A percentile compares a stretch with the other conserved stretches of the same genome.
Evolutionary conservation across 2,329 filamentous ascomycete species (phyloP).

Genomic region (Aureobasidium sp.): DNA sequence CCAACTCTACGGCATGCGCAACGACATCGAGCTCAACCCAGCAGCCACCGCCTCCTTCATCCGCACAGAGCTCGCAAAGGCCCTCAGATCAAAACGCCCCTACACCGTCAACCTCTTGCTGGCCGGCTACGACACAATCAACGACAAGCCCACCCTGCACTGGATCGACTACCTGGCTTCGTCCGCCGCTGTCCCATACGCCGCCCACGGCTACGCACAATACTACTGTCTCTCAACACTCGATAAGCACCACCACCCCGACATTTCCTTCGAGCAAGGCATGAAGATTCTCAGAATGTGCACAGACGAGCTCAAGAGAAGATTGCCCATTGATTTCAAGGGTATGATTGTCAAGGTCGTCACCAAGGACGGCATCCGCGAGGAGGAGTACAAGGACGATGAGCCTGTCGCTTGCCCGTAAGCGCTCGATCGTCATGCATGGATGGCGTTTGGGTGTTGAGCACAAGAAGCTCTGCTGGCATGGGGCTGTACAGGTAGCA

Average conservation of each 20-base stretch:
- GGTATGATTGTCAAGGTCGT: constrained; percentile 82
- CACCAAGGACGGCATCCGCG: constrained; percentile 84
- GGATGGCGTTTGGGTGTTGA: constrained; percentile 11
- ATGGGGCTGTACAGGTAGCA: constrained; percentile 11
- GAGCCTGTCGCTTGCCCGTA: constrained; percentile 14
- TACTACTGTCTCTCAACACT: constrained; percentile 98
- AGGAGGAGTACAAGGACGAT: constrained; percentile 72
- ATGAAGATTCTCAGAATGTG: constrained; percentile 91
- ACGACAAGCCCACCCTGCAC: constrained; percentile 82
- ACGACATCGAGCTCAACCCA: constrained; percentile 84
- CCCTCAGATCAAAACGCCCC: constrained; percentile 81
- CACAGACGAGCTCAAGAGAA: constrained; percentile 91
- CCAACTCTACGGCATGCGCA: constrained; percentile 97
- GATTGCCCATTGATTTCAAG: constrained; percentile 98
- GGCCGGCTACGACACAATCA: constrained; percentile 87
- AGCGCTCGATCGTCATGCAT: constrained; percentile 2
- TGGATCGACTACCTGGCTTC: constrained; percentile 97
- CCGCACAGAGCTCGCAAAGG: constrained; percentile 82
- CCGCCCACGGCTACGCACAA: constrained; percentile 97
- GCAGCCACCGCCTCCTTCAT: constrained; percentile 88
- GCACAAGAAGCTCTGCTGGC: constrained; percentile 3
- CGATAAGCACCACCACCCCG: constrained; percentile 96
- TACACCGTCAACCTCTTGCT: constrained; percentile 97
- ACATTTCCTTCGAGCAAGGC: constrained; percentile 81
- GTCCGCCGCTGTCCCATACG: constrained; percentile 81